A percentile compares a stretch with the other conserved stretches of the same genome.
Conservation (phyloP, 495 filamentous ascomycete genomes). For the Elaphomyces granulatus region DNA sequence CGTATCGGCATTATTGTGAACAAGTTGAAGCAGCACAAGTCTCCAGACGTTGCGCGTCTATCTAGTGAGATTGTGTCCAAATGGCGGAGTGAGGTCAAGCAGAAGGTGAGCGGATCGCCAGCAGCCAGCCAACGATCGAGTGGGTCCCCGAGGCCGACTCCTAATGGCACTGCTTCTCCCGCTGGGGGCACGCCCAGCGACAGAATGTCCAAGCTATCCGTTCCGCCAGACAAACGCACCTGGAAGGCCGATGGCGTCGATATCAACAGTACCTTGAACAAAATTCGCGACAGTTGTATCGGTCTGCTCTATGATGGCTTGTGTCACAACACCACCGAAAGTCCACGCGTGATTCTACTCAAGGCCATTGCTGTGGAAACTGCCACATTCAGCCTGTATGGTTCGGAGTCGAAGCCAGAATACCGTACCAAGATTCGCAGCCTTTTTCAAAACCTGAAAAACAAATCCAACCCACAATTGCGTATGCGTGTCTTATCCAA, state of each 20-base stretch:
- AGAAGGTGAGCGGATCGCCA: slow-evolving; percentile 41
- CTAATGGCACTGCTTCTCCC: slow-evolving; percentile 27
- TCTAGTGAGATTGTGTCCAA: slow-evolving; percentile 71
- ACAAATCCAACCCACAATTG: slow-evolving; percentile 66
- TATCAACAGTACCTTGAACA: slow-evolving; percentile 49
- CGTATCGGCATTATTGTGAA: slow-evolving; percentile 83
- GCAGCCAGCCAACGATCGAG: slow-evolving; percentile 28
- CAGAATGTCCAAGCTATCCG: slow-evolving; percentile 43
- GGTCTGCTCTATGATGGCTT: slow-evolving; percentile 77
- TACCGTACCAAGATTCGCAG: slow-evolving; percentile 83
- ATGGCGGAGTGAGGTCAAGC: slow-evolving; percentile 73
- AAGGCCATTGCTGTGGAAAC: slow-evolving; percentile 59
- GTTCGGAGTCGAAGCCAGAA: slow-evolving; percentile 49
- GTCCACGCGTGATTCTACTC: slow-evolving; percentile 42
- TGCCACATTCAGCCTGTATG: slow-evolving; percentile 50
- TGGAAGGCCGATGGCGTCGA: slow-evolving; percentile 70
- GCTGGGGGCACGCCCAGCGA: slow-evolving; percentile 29
- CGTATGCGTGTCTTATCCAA: slow-evolving; percentile 59
- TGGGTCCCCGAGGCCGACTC: slow-evolving; percentile 23
- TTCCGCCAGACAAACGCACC: slow-evolving; percentile 62
- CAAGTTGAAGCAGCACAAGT: slow-evolving; percentile 57
- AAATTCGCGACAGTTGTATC: slow-evolving; percentile 62
- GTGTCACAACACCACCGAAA: slow-evolving; percentile 28
- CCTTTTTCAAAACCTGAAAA: slow-evolving; percentile 86
- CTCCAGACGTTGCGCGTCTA: slow-evolving; percentile 59